Percentiles rank a stretch among this genome's conserved stretches.
Conservation (phyloP, 495 filamentous ascomycete genomes). For the Annulohypoxylon stygium region DNA sequence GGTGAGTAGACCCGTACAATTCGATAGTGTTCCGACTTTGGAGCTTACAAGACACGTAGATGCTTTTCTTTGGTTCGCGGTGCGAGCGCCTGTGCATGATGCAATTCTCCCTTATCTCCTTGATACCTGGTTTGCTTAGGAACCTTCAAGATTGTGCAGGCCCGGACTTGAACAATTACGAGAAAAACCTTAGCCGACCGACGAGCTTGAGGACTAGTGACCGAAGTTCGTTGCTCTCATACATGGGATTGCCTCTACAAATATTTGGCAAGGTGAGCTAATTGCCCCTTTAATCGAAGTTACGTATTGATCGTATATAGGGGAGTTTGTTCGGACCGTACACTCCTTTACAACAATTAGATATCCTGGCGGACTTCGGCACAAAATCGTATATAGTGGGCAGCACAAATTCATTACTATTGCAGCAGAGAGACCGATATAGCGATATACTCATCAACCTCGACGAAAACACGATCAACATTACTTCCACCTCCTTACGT, state of each 20-base stretch:
- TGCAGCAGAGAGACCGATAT: conserved; percentile 97
- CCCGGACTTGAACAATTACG: conserved; percentile 86
- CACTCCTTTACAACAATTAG: conserved; percentile 94
- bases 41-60: conserved; percentile 65
- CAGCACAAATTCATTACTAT: conserved; percentile 91
- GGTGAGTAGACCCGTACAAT: conserved; percentile 62
- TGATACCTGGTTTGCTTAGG: conserved; percentile 91
- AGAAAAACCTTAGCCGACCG: conserved; percentile 77
- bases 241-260: conserved; percentile 95
- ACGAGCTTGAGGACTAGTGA: conserved; percentile 94
- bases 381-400: conserved; percentile 98
- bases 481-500: conserved; percentile 83
- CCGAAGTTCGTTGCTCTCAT: conserved; percentile 85
- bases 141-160: conserved; percentile 92
- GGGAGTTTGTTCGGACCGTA: conserved; percentile 97
- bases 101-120: conserved; percentile 93
- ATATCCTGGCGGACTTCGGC: conserved; percentile 90
- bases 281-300: background rate
- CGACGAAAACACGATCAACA: conserved; percentile 87
- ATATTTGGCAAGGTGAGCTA: conserved; percentile 89
- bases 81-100: conserved; percentile 98
- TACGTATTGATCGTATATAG: conserved; percentile 56
- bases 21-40: background rate
- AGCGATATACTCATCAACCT: conserved; percentile 97
- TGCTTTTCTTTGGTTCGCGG: conserved; percentile 97